Evolutionary conservation across 2,329 filamentous ascomycete species (phyloP).

Genomic region (Alternaria hordeiaustralica): DNA sequence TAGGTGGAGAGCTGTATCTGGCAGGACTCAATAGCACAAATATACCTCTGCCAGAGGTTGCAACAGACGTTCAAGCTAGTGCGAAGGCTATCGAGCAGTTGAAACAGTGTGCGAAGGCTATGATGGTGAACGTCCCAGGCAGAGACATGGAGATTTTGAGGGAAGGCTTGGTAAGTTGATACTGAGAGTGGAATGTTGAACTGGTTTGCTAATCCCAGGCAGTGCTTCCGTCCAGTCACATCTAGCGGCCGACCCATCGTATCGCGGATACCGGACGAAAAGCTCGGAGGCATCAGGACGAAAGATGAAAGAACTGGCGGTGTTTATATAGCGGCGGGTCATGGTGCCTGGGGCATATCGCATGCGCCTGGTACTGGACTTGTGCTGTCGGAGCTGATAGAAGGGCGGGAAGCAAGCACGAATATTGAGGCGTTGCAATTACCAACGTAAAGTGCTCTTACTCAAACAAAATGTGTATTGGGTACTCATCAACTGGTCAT

Average conservation of each 20-base stretch:
- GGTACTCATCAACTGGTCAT: not conserved
- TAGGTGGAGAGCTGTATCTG: constrained; percentile 73
- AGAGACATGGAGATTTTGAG: constrained; percentile 68
- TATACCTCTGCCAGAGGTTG: constrained; percentile 65
- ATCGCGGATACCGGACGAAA: constrained; percentile 61
- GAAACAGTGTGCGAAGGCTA: constrained; percentile 55
- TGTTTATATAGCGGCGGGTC: constrained; percentile 73
- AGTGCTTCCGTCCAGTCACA: constrained; percentile 76
- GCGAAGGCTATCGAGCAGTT: constrained; percentile 58
- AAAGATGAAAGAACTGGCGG: constrained; percentile 59
- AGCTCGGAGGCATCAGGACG: constrained; percentile 61
- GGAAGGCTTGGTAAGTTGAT: constrained; percentile 59
- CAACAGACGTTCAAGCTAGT: constrained; percentile 59
- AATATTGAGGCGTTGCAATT: constrained; percentile 63
- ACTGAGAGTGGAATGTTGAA: not conserved
- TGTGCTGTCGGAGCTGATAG: constrained; percentile 73
- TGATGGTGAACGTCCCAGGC: constrained; percentile 55
- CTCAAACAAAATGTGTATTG: not conserved
- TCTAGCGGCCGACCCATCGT: constrained; percentile 69
- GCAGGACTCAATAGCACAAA: constrained; percentile 71
- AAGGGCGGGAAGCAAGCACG: constrained; percentile 63
- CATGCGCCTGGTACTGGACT: constrained; percentile 70
- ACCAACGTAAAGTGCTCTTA: constrained; percentile 8
- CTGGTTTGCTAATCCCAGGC: constrained; percentile 1
- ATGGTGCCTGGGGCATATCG: constrained; percentile 74